Conservation (phyloP, 257 asterid species). For the Ajuga chamaepitys region DNA sequence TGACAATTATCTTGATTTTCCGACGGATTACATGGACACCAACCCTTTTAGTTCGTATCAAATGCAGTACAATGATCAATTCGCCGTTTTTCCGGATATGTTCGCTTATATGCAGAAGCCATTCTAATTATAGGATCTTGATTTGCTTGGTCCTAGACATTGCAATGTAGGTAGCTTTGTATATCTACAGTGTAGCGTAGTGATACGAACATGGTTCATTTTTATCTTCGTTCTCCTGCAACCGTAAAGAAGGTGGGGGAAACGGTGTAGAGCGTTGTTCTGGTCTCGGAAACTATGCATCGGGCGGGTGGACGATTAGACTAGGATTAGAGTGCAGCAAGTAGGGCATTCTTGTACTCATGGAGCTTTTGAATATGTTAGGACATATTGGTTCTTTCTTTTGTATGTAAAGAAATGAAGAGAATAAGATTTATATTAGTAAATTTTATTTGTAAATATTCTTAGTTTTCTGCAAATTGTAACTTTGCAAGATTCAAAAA, state of each 20-base stretch:
- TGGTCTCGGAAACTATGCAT: conserved; percentile 5
- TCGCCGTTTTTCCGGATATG: conserved; percentile 46
- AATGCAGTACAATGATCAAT: conserved; percentile 40
- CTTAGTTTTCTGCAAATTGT: too few relatives aligned
- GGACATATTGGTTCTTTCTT: conserved; percentile 23
- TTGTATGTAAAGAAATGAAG: conserved; percentile 19
- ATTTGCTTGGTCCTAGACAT: not conserved
- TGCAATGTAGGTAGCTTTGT: conserved; percentile 2
- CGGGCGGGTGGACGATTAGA: not conserved
- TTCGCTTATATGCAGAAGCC: conserved; percentile 37
- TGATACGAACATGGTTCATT: not conserved
- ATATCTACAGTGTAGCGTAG: not conserved
- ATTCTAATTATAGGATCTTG: conserved; percentile 14
- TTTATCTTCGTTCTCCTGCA: not conserved
- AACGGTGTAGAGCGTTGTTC: not conserved
- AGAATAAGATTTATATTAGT: conserved; percentile 17
- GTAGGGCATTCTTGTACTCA: conserved; percentile 23
- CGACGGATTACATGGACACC: conserved; percentile 35
- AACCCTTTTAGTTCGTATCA: conserved; percentile 44
- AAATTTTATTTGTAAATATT: conserved; percentile 22
- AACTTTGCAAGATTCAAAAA: not conserved
- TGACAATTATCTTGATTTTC: conserved; percentile 34
- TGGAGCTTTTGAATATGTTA: conserved; percentile 16
- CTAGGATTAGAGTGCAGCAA: not conserved
- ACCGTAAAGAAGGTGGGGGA: not conserved